phyloP scores from a whole-genome alignment of 2,329 filamentous ascomycete genomes.

The Coniochaeta sp. region DNA sequence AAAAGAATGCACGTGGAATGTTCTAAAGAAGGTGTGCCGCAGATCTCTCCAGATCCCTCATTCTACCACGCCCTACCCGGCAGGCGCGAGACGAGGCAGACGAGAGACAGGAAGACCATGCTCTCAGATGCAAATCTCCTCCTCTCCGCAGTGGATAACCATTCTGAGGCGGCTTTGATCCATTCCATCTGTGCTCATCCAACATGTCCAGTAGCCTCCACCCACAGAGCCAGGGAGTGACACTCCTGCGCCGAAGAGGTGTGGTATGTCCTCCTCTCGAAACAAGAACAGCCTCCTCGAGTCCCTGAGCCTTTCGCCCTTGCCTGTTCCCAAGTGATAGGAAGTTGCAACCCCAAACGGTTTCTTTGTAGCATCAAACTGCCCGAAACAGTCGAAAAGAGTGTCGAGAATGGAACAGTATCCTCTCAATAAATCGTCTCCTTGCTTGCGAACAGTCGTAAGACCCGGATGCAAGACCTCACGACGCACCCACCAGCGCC shows the following conservation, averaged over 20 bases:
- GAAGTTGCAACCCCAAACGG: not conserved
- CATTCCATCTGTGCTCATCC: not conserved
- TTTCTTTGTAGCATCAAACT: not conserved
- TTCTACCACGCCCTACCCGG: slow-evolving; percentile 14
- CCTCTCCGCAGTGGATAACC: not conserved
- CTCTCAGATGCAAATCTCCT: not conserved
- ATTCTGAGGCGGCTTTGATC: not conserved
- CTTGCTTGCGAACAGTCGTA: not conserved
- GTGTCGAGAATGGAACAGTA: not conserved
- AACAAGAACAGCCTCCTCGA: not conserved
- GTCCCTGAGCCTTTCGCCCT: not conserved
- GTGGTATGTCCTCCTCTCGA: not conserved
- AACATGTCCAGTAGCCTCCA: not conserved
- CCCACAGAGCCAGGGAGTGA: not conserved
- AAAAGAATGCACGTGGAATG: slow-evolving; percentile 11
- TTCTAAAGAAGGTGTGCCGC: slow-evolving; percentile 5
- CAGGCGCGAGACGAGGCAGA: not conserved
- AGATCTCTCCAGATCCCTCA: slow-evolving; percentile 39
- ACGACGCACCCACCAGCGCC: not conserved
- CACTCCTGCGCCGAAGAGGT: not conserved
- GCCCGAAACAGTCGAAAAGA: not conserved
- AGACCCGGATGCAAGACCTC: not conserved
- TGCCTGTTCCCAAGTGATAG: not conserved
- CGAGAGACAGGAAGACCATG: not conserved
- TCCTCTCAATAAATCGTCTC: not conserved